Base-by-base conservation (phyloP, 352 stramenopile genomes). In the Stephanocyclus meneghinianus region DNA sequence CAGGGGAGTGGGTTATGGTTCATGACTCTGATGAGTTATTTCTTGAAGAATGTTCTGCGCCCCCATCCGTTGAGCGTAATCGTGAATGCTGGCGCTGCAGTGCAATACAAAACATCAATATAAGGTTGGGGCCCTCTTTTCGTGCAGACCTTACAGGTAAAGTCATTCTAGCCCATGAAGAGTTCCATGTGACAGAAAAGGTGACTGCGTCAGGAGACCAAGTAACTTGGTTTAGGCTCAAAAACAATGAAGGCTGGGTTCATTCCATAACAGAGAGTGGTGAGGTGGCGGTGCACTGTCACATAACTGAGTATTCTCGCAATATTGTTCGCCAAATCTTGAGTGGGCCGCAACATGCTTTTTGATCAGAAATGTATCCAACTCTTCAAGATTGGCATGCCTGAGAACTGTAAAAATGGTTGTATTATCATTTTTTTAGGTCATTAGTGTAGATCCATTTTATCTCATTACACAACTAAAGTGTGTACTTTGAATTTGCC, bases 1-100 rank as follows among this genome's bases (percentile, higher is more conserved):
- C 80, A 71, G 80, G 86, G 10, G 88, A 93, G 76, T 93, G 88
- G 88, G 88, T 92, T 29, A 76, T 90, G 53, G 74, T 93, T 21
- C 84, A 86, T 71, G 55, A 68, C 42, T 18, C 50, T 45, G 76
- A 77, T 0, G 57, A 87, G 26, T 30, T 83, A 5, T 86, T 82
- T 59, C 71, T 93, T 29, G 85, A 91, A 69, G 84, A 92, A 73
- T 92, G 86, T 51, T 74, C 64, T 11, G 44, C 56, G 29, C 78
- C 86, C 53, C 85, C 85, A 63, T 69, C 55, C 10, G 91, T 93
- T 64, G 84, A 91, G 53, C 77, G 88, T 21, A 76, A 91, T 72
- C 71, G 76, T 64, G 76, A 84, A 21, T 84, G 88, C 42, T 93
- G 86, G 86, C 65, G 76, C 18, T 92, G 90, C 65, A 87, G 53